Percentiles rank a stretch among this genome's conserved stretches.
These are phyloP conservation scores for Ailanthus altissimus DNA, from an alignment of 345 rosid genomes.

Conservation along the genomic window DNA sequence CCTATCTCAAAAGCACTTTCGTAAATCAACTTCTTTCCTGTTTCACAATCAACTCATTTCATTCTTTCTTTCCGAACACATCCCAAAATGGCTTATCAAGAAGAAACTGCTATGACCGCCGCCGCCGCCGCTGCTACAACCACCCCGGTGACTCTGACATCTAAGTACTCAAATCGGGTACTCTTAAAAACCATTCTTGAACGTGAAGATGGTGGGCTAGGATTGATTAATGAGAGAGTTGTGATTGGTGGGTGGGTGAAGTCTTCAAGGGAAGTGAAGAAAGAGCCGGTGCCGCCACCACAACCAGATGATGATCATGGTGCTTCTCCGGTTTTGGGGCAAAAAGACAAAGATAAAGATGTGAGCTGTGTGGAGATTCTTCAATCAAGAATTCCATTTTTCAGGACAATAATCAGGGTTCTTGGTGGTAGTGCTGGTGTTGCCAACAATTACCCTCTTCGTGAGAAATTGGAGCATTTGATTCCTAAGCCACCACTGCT, in stretches of 20 bases:
- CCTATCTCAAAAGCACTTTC: not conserved
- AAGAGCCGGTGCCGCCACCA: constrained; percentile 33
- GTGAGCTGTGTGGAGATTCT: constrained; percentile 65
- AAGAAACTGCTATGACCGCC: not conserved
- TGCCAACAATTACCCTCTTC: constrained; percentile 24
- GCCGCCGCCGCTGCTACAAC: not conserved
- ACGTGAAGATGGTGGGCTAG: constrained; percentile 46
- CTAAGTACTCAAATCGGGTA: constrained; percentile 66
- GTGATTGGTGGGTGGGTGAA: constrained; percentile 96
- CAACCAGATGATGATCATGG: constrained; percentile 24
- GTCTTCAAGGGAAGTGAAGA: constrained; percentile 60
- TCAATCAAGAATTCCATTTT: constrained; percentile 62
- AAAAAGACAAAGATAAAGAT: constrained; percentile 25
- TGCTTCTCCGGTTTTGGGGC: constrained; percentile 15
- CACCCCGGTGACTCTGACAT: constrained; percentile 16
- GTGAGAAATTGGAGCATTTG: constrained; percentile 44
- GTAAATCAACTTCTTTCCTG: constrained; percentile 1
- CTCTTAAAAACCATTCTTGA: constrained; percentile 51
- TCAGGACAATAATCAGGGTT: constrained; percentile 56
- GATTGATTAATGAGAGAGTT: constrained; percentile 46
- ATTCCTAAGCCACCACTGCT: constrained; percentile 33
- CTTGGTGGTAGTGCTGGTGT: constrained; percentile 41
- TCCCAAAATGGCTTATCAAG: constrained; percentile 33
- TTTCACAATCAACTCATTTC: not conserved
- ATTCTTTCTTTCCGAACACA: not conserved